These are phyloP conservation scores for Entomortierella lignicola DNA, from an alignment of 192 early-diverging fungal species.

Conservation along the genomic window DNA sequence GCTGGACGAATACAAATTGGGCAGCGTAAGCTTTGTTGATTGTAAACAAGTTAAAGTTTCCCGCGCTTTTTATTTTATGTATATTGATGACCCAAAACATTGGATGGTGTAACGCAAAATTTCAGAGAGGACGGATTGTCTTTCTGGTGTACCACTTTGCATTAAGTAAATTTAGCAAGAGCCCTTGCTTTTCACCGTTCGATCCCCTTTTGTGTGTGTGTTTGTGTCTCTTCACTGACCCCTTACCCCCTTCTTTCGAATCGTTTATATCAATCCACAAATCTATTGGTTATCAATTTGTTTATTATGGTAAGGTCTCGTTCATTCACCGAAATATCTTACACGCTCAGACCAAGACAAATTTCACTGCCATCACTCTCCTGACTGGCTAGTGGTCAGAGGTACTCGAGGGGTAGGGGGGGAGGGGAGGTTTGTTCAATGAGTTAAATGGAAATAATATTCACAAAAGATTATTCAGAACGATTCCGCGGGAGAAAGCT, in stretches of 20 bases:
- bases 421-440: neutral
- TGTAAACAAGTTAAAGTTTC: neutral
- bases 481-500: slow-evolving; percentile 2
- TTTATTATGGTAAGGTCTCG: neutral
- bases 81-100: no score
- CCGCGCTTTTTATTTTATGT: neutral
- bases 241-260: neutral
- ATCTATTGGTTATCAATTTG: neutral
- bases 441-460: neutral
- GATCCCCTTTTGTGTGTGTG: neutral
- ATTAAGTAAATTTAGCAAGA: neutral
- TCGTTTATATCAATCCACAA: neutral
- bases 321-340: neutral
- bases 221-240: neutral
- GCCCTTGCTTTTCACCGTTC: neutral
- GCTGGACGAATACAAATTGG: no score
- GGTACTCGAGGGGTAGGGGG: neutral
- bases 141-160: neutral
- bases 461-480: neutral
- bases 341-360: slow-evolving; percentile 19
- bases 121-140: neutral
- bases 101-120: no score
- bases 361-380: neutral
- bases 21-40: neutral
- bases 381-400: neutral